phyloP scores from a whole-genome alignment of 2,329 filamentous ascomycete species.

The Colletotrichum scovillei region DNA sequence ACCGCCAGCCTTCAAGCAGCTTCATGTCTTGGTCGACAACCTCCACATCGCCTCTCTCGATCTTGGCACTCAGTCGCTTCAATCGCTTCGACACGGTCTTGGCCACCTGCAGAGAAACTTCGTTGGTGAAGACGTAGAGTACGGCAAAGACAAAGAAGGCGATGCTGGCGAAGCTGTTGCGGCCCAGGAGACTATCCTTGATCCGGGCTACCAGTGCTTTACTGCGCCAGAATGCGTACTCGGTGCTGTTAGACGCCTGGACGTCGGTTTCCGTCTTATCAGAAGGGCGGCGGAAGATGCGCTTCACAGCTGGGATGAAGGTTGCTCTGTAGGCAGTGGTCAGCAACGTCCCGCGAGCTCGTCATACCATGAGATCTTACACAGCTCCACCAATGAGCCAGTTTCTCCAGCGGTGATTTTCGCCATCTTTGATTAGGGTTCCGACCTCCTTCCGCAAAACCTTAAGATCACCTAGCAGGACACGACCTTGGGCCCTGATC shows the following conservation, averaged over 20 bases:
- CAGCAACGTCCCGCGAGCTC: background rate
- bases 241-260: slow-evolving; percentile 61
- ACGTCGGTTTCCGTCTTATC: slow-evolving; percentile 46
- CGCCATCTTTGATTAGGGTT: slow-evolving; percentile 54
- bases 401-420: slow-evolving; percentile 62
- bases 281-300: slow-evolving; percentile 60
- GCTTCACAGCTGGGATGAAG: slow-evolving; percentile 63
- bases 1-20: slow-evolving; percentile 65
- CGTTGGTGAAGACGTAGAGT: slow-evolving; percentile 69
- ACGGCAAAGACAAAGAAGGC: slow-evolving; percentile 67
- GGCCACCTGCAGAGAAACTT: slow-evolving; percentile 66
- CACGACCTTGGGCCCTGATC: slow-evolving; percentile 53
- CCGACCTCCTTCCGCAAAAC: slow-evolving; percentile 57
- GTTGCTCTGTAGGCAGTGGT: slow-evolving; percentile 50
- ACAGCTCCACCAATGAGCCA: slow-evolving; percentile 64
- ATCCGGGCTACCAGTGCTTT: slow-evolving; percentile 63
- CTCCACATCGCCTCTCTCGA: slow-evolving; percentile 59
- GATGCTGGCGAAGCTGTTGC: slow-evolving; percentile 59
- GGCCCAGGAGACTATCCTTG: slow-evolving; percentile 55
- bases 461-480: slow-evolving; percentile 58
- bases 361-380: slow-evolving; percentile 48
- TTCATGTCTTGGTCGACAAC: slow-evolving; percentile 62
- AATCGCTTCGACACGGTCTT: slow-evolving; percentile 62
- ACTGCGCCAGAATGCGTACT: slow-evolving; percentile 66
- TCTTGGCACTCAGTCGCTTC: slow-evolving; percentile 57